These are phyloP conservation scores for Aspergillus sp. DNA, from an alignment of 2,329 filamentous ascomycete genomes.

Conservation along the genomic window DNA sequence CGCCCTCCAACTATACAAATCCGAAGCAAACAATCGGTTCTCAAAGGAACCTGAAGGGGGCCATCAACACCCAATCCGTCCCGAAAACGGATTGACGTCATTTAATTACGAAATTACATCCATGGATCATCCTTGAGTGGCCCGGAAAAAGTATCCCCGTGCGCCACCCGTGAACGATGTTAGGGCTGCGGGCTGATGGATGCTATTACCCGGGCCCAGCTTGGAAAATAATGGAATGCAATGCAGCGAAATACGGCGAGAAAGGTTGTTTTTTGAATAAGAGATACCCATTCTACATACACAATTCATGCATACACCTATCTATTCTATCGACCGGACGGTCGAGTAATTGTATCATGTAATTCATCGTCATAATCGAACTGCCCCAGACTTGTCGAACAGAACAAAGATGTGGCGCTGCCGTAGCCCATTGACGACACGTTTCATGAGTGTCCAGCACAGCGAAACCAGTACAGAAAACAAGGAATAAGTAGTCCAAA, in stretches of 20 bases:
- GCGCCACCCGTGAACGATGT: background rate
- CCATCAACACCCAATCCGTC: background rate
- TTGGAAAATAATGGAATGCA: background rate
- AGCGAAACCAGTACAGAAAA: background rate
- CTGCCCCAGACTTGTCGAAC: background rate
- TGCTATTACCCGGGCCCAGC: background rate
- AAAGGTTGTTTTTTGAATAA: background rate
- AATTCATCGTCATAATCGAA: background rate
- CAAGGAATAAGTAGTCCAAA: background rate
- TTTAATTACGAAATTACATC: background rate
- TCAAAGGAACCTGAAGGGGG: background rate
- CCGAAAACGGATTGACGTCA: background rate
- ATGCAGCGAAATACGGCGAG: background rate
- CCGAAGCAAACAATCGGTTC: background rate
- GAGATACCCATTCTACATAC: conserved; percentile 1
- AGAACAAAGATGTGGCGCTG: background rate
- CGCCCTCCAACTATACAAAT: background rate
- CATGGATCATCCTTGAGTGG: background rate
- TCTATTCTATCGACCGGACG: background rate
- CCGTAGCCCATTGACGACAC: background rate
- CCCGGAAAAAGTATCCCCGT: background rate
- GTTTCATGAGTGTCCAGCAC: background rate
- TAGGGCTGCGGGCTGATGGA: background rate
- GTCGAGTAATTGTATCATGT: background rate
- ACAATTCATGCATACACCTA: background rate